Evolutionary conservation across 306 rosid genomes (phyloP), one percentile per base, ranked within the genome.

Genomic region (Hippophae rhamnoides): DNA sequence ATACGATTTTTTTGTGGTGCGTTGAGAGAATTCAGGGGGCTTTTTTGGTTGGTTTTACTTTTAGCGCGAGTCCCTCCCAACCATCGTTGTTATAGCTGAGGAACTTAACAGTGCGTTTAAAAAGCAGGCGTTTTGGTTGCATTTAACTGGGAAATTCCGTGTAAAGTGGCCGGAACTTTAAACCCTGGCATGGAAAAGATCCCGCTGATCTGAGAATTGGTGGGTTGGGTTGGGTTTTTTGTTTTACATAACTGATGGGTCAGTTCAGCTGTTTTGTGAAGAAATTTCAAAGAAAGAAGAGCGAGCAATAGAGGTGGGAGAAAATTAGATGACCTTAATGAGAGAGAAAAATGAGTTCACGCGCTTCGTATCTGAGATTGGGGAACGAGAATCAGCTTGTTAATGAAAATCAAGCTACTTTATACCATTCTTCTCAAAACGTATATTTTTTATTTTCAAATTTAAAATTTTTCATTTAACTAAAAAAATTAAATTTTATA

Each of bases 311-410:
- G 13, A 49, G 60, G 62, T 51, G 10, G 7, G 59, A 63, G 64
- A 52, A 53, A 55, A 41, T 18, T 31, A 10, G 5, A 54, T 65
- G 54, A 55, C 23, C 26, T 13, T 7, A 11, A 46, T 47, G 57
- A 57, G 48, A 31, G 38, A 31, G 38, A 31, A 31, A 31, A 31
- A 31, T 0, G 72, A 68, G 0, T 3, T 1, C 45, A 82, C 95
- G 76, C 76, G 73, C 54, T 2, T 2, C 10, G 9, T 6, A 4
- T 1, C 0, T 69, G 87, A 76, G 84, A 81, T 85, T 89, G 84
- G 84, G 68, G 27, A 52, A 51, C 38, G 38, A 31, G 7, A 5
- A 8, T 52, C 2, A 10, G 52, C 60, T 9, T 49, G 59, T 43
- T 56, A 65, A 83, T 57, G 56, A 44, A 69, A 18, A 18, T 18